Base-by-base conservation (phyloP, 2,329 filamentous ascomycete genomes). In the Aspergillus pseudoterreus region DNA sequence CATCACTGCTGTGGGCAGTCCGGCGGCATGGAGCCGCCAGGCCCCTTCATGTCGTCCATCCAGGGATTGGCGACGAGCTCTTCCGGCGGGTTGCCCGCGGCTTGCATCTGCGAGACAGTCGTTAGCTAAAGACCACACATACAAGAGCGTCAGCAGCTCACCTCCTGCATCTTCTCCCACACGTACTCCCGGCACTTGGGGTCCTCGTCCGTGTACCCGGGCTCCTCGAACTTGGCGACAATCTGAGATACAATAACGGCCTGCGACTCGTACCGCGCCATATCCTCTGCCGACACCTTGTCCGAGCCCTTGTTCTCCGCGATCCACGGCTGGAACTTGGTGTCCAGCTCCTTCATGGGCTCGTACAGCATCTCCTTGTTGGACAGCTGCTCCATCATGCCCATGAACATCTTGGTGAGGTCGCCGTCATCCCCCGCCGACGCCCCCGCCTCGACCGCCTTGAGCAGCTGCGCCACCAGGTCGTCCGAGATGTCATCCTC, bases 361-460 rank as follows among this genome's bases (percentile, higher is more conserved):
- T 99, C 92, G 69, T 97, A 97, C 46, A 99, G 75, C 57, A 99
- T 96, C 61, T 97, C 94, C 77, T 96, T 97, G 72, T 95, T 96
- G 3, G 94, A 97, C 57, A 99, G 80, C 71, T 99, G 92, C 74
- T 97, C 90, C 92, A 99, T 97, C 90, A 97, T 96, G 49, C 88
- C 89, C 80, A 95, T 84, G 53, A 99, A 82, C 84, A 97, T 90
- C 75, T 95, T 92, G 51, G 90, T 91, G 63, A 97, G 88, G 61
- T 95, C 91, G 62, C 94, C 91, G 51, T 96, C 90, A 53, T 76
- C 74, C 9, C 82, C 85, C 0, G 71, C 76, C 1, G 77, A 71
- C 21, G 79, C 80, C 6, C 83, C 79, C 19, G 82, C 80, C 63
- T 90, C 87, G 75, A 96, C 86, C 56, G 94, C 88, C 71, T 94